Evolutionary conservation across 768 basidiomycete genomes (phyloP), one percentile per base, ranked within the genome.

Genomic region (Tulasnella sp.): DNA sequence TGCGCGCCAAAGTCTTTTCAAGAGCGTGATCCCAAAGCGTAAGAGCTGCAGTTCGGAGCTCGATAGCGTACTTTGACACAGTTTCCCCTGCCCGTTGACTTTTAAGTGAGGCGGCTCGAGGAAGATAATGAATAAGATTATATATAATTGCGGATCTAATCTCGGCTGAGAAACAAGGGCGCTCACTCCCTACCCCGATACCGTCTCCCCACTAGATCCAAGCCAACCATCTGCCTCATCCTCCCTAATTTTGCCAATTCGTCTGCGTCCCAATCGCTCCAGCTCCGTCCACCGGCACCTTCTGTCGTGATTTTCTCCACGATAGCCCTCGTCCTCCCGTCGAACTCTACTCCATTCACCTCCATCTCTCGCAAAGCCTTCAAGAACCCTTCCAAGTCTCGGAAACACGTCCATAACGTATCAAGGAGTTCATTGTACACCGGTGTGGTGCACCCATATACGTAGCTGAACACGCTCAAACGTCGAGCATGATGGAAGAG

Each of bases 361-460:
- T 87, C 85, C 96, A 98, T 97, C 85, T 97, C 96, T 80, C 92
- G 89, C 24, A 97, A 85, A 7, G 92, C 91, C 28, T 90, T 89
- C 77, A 90, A 90, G 0, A 96, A 92, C 40, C 93, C 94, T 72
- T 89, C 88, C 48, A 96, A 86, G 86, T 97, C 95, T n/a, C 90
- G 90, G 87, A 97, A 95, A 79, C 89, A 91, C 11, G 87, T 86
- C 97, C 97, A 98, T 28, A 91, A 91, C n/a, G 94, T 95, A 83
- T 90, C 88, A 40, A 98, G 90, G 28, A 96, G 89, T 84, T 97
- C 95, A 85, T 96, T 96, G 86, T 97, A 98, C 0, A 93, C 93
- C 14, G 89, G 89, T 0, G 96, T 94, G 14, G 94, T 93, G 86
- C 97, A 98, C 2, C 96, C 97, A 83, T 93, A 92, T 42, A 97